phyloP scores from a whole-genome alignment of 1,284 basidiomycete genomes.

The Apiotrichum akiyoshidainum region DNA sequence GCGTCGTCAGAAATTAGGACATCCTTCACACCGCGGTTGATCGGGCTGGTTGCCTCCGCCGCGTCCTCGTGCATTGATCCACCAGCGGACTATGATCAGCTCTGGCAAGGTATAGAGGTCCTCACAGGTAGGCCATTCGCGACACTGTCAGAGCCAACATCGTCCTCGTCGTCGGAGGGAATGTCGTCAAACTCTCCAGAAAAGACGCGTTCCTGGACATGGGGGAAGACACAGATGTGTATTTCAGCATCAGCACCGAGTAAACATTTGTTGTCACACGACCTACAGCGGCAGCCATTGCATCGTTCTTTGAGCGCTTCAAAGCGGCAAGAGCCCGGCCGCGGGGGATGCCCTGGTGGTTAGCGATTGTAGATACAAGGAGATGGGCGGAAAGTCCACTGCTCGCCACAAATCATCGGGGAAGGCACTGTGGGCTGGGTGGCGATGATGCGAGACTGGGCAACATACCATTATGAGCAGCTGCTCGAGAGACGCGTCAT shows the following conservation, averaged over 20 bases:
- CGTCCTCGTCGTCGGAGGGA: constrained; percentile 51
- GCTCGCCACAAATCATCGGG: background rate
- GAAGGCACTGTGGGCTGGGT: too few relatives aligned
- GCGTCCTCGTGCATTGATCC: constrained; percentile 1
- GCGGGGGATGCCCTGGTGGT: constrained; percentile 65
- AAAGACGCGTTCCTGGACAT: constrained; percentile 44
- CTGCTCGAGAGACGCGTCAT: constrained; percentile 27
- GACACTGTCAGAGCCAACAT: constrained; percentile 28
- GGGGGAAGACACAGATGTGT: too few relatives aligned
- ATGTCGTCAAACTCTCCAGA: constrained; percentile 74
- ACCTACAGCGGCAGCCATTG: constrained; percentile 84
- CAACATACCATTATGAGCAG: constrained; percentile 35
- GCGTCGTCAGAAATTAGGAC: constrained; percentile 24
- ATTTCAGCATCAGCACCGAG: background rate
- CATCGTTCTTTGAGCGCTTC: constrained; percentile 67
- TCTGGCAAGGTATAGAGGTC: too few relatives aligned
- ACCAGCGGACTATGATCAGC: constrained; percentile 4
- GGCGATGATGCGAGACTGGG: too few relatives aligned
- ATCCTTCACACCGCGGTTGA: background rate
- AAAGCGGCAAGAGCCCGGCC: constrained; percentile 75
- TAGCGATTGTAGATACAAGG: too few relatives aligned
- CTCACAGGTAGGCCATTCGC: constrained; percentile 9
- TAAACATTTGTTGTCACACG: background rate
- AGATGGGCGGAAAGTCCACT: too few relatives aligned
- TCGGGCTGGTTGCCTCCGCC: background rate